These are phyloP conservation scores for Amylostereum chailletii DNA, from an alignment of 1,284 basidiomycete genomes.

Conservation along the genomic window DNA sequence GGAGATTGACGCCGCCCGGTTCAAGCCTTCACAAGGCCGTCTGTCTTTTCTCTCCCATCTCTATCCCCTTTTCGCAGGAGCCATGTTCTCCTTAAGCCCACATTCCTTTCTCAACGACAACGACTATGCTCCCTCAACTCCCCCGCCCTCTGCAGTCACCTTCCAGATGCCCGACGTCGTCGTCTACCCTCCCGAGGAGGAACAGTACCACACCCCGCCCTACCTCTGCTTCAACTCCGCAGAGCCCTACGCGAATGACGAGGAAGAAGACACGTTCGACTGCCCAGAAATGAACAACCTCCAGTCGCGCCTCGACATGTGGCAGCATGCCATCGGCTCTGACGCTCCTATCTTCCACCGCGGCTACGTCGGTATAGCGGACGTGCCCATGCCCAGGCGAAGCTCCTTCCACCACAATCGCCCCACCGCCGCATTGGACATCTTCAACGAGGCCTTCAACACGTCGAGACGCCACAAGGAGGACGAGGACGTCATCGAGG, in stretches of 20 bases:
- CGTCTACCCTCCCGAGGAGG: slow-evolving; percentile 65
- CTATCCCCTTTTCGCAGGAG: no score
- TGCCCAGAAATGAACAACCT: slow-evolving; percentile 32
- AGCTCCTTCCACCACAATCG: slow-evolving; percentile 6
- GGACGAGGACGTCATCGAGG: slow-evolving; percentile 52
- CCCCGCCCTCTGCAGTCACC: slow-evolving; percentile 15
- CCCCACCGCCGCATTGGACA: neutral
- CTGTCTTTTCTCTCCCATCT: no score
- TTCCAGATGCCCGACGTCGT: slow-evolving; percentile 52
- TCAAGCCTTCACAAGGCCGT: no score
- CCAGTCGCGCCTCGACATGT: slow-evolving; percentile 29
- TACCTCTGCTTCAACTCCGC: slow-evolving; percentile 62
- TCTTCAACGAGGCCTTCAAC: slow-evolving; percentile 13
- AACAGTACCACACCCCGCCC: slow-evolving; percentile 42
- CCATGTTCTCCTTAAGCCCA: slow-evolving; percentile 1
- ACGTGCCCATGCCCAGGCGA: slow-evolving; percentile 22
- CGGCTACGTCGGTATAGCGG: slow-evolving; percentile 15
- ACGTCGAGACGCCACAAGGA: slow-evolving; percentile 22
- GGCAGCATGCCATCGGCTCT: slow-evolving; percentile 22
- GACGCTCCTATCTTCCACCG: slow-evolving; percentile 23
- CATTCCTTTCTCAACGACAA: slow-evolving; percentile 14
- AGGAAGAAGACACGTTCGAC: slow-evolving; percentile 21
- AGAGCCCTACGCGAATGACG: slow-evolving; percentile 14
- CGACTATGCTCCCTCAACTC: slow-evolving; percentile 16
- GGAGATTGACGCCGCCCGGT: no score